These are phyloP conservation scores for Gnomoniopsis sp. DNA, from an alignment of 2,329 filamentous ascomycete species.

Conservation along the genomic window DNA sequence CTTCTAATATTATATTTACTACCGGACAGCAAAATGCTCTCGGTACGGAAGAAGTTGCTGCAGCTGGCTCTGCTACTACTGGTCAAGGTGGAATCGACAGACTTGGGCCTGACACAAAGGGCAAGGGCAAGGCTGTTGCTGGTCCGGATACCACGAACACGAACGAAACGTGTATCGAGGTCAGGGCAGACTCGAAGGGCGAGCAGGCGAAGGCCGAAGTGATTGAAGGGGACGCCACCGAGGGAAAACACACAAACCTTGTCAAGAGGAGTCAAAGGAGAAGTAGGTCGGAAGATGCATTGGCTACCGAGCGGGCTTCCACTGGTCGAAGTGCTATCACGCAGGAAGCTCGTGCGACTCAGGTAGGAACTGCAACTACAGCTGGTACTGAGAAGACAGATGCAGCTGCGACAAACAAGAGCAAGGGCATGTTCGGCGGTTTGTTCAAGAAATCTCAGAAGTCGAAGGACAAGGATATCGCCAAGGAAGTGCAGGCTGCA, in stretches of 20 bases:
- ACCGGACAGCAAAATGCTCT: background rate
- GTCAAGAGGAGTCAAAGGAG: background rate
- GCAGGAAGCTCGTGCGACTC: background rate
- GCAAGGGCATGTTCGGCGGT: background rate
- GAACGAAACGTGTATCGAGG: too few species aligned
- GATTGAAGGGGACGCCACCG: background rate
- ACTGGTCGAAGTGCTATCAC: background rate
- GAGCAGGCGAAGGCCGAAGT: background rate
- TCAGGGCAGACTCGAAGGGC: background rate
- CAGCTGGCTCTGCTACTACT: background rate
- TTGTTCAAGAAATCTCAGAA: background rate
- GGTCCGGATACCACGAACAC: background rate
- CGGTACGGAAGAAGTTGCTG: background rate
- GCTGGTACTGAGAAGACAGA: background rate
- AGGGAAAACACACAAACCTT: background rate
- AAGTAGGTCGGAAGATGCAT: background rate
- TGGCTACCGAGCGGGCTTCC: too few species aligned
- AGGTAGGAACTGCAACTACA: background rate
- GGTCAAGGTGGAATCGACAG: background rate
- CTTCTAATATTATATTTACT: too few species aligned
- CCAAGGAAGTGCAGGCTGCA: background rate
- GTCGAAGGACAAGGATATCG: background rate
- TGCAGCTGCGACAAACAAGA: background rate
- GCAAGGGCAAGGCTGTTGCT: background rate
- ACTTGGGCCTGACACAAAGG: background rate